These are phyloP conservation scores for Vitis vinifera DNA, from an alignment of 164 flowering plant species.

Conservation along the genomic window ASM3070453v1 NC_081820.1:22567501-22568000, in stretches of 20 bases:
- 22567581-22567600: neutral
- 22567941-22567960: conserved; percentile 17
- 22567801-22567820: conserved; percentile 11
- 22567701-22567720: neutral
- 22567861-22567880: conserved; percentile 20
- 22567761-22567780: neutral
- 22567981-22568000: conserved; percentile 7
- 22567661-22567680: neutral
- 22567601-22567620: neutral
- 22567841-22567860: conserved; percentile 5
- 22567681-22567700: neutral
- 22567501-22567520: conserved; percentile 3
- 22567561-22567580: neutral
- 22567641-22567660: conserved; percentile 2
- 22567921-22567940: neutral
- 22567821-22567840: conserved; percentile 5
- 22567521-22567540: neutral
- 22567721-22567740: neutral
- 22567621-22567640: neutral
- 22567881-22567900: too few species aligned
- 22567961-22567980: conserved; percentile 26
- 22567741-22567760: neutral
- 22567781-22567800: conserved; percentile 5
- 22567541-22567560: neutral
- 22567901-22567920: too few species aligned